Evolutionary conservation across 139 green algal species (phyloP), one percentile per base, ranked within the genome.

Genomic region (Chlamydomonas urium): DNA sequence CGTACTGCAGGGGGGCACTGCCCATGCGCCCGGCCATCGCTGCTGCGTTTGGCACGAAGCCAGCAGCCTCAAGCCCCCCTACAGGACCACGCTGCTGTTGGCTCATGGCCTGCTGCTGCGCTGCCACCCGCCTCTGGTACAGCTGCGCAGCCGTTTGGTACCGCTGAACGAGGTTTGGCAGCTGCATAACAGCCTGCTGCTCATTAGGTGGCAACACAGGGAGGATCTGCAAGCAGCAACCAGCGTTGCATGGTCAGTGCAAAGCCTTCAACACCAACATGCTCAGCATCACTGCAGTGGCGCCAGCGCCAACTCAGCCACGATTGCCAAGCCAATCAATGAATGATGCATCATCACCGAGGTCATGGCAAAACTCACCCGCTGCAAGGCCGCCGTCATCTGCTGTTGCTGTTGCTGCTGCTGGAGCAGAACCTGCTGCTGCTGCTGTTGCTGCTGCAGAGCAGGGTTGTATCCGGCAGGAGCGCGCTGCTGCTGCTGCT

Each of bases 31-130:
- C n/a, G n/a, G n/a, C n/a, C n/a, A n/a, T n/a, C n/a, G n/a, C n/a
- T n/a, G n/a, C n/a, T n/a, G n/a, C 19, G 26, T 33, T 63, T 26
- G 53, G 53, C 17, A 63, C 53, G 19, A 63, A 63, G 53, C 53
- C 53, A 14, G 29, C 6, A 14, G 53, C 21, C 6, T 63, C 53
- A 8, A 63, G 26, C 6, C 53, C 53, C 10, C 53, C 53, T 63
- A 21, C 53, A 26, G 53, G 6, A 32, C 53, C 53, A 10, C 10
- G 53, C 53, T 63, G 53, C 53, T 63, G 53, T 33, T 63, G 53
- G 17, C n/a, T n/a, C n/a, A n/a, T n/a, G n/a, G 10, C 10, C 19
- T 63, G 53, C 53, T 63, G 53, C 53, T 63, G 53, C 21, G 42
- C 42, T 26, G 53, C 53, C 53, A 63, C 53, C 10, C 21, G 17